These are phyloP conservation scores for Psilocybe sp. DNA, from an alignment of 768 basidiomycete genomes.

Conservation along the genomic window DNA sequence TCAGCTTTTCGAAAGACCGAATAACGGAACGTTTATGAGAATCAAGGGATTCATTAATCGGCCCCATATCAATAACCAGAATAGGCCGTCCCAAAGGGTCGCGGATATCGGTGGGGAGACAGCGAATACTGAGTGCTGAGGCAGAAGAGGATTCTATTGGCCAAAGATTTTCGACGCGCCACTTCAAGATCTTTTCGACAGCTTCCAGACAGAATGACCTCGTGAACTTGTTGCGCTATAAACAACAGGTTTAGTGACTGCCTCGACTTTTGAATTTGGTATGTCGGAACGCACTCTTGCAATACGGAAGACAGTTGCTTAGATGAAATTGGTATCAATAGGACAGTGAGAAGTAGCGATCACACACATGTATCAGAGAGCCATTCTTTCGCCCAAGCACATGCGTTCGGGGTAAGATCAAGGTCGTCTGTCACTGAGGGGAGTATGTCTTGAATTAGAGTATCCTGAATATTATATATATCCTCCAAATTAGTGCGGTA, in stretches of 20 bases:
- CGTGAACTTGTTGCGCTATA: constrained; percentile 67
- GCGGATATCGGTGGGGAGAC: constrained; percentile 48
- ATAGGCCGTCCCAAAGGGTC: constrained; percentile 71
- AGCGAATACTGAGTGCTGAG: constrained; percentile 40
- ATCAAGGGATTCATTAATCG: constrained; percentile 36
- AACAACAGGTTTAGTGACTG: constrained; percentile 5
- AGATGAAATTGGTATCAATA: constrained; percentile 17
- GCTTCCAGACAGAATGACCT: constrained; percentile 61
- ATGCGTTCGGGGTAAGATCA: constrained; percentile 41
- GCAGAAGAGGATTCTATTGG: constrained; percentile 25
- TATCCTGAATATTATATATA: constrained; percentile 45
- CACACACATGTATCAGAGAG: constrained; percentile 62
- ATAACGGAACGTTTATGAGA: constrained; percentile 41
- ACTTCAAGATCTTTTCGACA: constrained; percentile 49
- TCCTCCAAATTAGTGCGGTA: constrained; percentile 49
- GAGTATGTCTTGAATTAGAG: constrained; percentile 53
- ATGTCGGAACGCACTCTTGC: constrained; percentile 45
- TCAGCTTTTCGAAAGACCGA: constrained; percentile 53
- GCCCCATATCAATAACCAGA: constrained; percentile 47
- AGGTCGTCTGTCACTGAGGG: constrained; percentile 61
- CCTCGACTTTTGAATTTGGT: constrained; percentile 6
- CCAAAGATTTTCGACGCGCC: constrained; percentile 51
- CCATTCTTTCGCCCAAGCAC: constrained; percentile 59
- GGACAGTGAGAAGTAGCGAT: constrained; percentile 6
- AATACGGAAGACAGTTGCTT: constrained; percentile 60